Evolutionary conservation across 306 rosid genomes (phyloP).

Genomic region (Dalbergia oliveri): DNA sequence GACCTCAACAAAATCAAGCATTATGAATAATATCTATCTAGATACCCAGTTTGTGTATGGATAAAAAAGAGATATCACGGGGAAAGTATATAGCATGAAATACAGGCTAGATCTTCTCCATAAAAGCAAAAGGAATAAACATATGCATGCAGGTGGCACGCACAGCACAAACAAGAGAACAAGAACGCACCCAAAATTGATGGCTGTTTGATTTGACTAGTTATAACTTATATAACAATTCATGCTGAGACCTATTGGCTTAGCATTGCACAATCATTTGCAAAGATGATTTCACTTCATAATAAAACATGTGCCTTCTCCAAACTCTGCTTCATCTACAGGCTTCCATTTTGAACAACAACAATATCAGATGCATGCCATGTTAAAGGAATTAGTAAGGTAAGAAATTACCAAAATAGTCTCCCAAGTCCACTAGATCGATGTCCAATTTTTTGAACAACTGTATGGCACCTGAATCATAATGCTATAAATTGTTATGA

Average conservation of each 20-base stretch:
- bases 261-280: background rate
- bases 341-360: background rate
- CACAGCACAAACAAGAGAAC: no score
- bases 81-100: no score
- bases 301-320: background rate
- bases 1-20: no score
- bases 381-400: background rate
- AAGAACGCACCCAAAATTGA: background rate
- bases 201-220: background rate
- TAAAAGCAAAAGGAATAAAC: no score
- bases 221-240: background rate
- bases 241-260: background rate
- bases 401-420: conserved; percentile 66
- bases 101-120: no score
- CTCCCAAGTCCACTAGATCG: conserved; percentile 58
- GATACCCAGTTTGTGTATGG: no score
- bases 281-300: conserved; percentile 14
- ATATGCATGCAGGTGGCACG: no score
- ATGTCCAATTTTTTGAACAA: conserved; percentile 62
- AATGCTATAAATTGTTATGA: conserved; percentile 40
- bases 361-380: background rate
- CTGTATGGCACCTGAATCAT: conserved; percentile 63
- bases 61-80: no score
- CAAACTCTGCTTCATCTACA: background rate
- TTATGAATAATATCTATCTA: no score